phyloP scores from a whole-genome alignment of 148 eudicot species.

The Euryodendron excelsum region DNA sequence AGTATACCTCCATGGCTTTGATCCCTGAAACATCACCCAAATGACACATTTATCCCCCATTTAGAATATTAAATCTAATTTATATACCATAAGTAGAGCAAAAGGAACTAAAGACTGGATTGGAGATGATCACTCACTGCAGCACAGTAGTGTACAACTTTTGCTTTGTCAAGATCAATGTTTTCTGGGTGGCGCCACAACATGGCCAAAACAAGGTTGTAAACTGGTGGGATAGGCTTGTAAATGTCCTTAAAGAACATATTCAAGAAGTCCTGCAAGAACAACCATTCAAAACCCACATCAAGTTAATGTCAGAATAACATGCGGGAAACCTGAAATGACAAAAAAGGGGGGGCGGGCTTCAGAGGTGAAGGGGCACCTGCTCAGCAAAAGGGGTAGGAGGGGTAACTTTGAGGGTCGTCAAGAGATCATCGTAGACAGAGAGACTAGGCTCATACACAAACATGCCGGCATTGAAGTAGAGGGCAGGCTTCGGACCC shows the following conservation, averaged over 20 bases:
- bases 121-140: slow-evolving; percentile 13
- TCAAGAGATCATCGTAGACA: slow-evolving; percentile 25
- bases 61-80: background rate
- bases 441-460: slow-evolving; percentile 40
- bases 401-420: slow-evolving; percentile 37
- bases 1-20: slow-evolving; percentile 28
- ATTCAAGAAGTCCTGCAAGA: slow-evolving; percentile 34
- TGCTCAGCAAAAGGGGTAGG: slow-evolving; percentile 51
- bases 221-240: slow-evolving; percentile 31
- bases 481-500: slow-evolving; percentile 40
- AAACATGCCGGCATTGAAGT: slow-evolving; percentile 52
- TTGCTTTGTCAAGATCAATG: slow-evolving; percentile 27
- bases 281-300: background rate
- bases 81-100: background rate
- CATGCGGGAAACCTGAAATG: too few species aligned
- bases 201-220: slow-evolving; percentile 45
- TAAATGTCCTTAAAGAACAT: slow-evolving; percentile 36
- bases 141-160: slow-evolving; percentile 47
- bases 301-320: background rate
- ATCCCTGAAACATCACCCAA: background rate
- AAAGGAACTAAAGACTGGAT: background rate
- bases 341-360: too few species aligned
- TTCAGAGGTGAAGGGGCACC: too few species aligned
- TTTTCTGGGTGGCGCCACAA: slow-evolving; percentile 46
- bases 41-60: background rate